Percentiles rank a stretch among this genome's conserved stretches.
These are phyloP conservation scores for Fusarium mangiferae DNA, from an alignment of 2,329 filamentous ascomycete species.

Conservation along the genomic window DNA sequence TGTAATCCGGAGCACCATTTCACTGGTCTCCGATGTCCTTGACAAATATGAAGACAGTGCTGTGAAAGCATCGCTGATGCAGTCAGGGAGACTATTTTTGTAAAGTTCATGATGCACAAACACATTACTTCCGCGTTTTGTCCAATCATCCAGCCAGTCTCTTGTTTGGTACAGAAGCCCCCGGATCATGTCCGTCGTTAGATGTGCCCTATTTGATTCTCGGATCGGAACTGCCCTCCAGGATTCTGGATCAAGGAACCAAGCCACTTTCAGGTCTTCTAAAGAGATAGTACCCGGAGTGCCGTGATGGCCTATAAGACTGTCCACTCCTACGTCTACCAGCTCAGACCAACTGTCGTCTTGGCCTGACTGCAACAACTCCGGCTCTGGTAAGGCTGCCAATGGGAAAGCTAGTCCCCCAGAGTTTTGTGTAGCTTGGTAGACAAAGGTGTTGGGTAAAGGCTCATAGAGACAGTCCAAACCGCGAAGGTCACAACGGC, in stretches of 20 bases:
- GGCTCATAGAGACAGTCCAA: slow-evolving; percentile 36
- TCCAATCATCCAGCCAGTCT: slow-evolving; percentile 26
- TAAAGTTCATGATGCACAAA: slow-evolving; percentile 27
- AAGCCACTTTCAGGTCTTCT: slow-evolving; percentile 22
- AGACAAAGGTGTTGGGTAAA: slow-evolving; percentile 13
- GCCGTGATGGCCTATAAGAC: background rate
- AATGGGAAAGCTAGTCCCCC: fast-evolving
- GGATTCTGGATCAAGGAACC: slow-evolving; percentile 18
- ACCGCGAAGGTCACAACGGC: slow-evolving; percentile 25
- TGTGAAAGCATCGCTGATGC: slow-evolving; percentile 23
- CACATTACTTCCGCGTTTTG: slow-evolving; percentile 12
- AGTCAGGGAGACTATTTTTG: slow-evolving; percentile 3
- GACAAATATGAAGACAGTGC: slow-evolving; percentile 19
- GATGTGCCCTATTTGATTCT: background rate
- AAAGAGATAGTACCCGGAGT: background rate
- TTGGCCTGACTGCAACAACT: background rate
- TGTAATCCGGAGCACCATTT: slow-evolving; percentile 18
- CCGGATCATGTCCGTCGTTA: slow-evolving; percentile 1
- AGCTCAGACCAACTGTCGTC: background rate
- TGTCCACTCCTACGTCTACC: background rate
- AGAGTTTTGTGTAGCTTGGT: background rate
- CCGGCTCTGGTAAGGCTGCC: background rate
- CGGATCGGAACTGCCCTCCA: slow-evolving; percentile 8
- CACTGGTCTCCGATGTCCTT: slow-evolving; percentile 20
- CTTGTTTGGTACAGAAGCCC: slow-evolving; percentile 2